Conservation (phyloP, 129 eudicot genomes). For the Helianthus tuberosus region DNA sequence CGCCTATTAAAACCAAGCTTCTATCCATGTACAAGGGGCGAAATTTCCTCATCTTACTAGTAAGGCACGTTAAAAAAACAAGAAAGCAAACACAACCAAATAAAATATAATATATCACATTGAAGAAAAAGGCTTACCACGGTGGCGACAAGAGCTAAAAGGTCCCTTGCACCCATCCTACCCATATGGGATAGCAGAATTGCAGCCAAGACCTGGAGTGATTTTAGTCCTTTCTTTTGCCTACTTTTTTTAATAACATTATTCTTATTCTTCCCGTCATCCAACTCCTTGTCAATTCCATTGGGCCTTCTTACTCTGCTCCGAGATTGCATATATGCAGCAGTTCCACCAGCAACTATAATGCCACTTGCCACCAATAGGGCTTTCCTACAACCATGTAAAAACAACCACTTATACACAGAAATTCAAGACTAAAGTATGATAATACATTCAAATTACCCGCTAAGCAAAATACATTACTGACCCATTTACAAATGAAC, state of each 20-base stretch:
- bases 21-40: background rate
- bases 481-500: background rate
- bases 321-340: conserved; percentile 82
- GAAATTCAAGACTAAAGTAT: background rate
- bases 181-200: conserved; percentile 94
- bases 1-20: background rate
- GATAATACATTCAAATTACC: conserved; percentile 3
- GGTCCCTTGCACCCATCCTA: conserved; percentile 68
- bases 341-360: conserved; percentile 90
- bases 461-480: background rate
- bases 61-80: background rate
- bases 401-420: background rate
- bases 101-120: background rate
- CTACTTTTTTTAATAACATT: conserved; percentile 59
- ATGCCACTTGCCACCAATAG: conserved; percentile 80
- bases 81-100: conserved; percentile 3
- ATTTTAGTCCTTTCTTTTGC: conserved; percentile 86
- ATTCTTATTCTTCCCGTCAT: conserved; percentile 36
- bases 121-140: conserved; percentile 65
- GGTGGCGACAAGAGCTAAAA: conserved; percentile 74
- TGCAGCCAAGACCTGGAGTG: conserved; percentile 93
- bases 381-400: conserved; percentile 60
- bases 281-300: conserved; percentile 39
- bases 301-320: conserved; percentile 43
- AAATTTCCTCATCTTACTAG: background rate